Conservation (phyloP, 441 rosid species). For the Gossypium lobatum region DNA sequence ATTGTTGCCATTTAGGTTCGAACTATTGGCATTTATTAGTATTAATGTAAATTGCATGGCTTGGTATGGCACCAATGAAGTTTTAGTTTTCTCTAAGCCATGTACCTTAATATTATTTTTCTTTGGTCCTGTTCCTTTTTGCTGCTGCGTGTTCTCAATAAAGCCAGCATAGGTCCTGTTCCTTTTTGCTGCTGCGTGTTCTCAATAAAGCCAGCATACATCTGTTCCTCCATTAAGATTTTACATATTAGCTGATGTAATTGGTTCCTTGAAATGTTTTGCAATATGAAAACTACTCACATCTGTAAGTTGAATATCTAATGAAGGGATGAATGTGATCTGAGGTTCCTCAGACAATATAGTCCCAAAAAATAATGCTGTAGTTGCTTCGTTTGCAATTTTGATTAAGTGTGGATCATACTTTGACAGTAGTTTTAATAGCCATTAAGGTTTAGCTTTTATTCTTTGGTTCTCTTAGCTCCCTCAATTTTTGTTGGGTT, state of each 20-base stretch:
- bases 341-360: not conserved
- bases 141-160: no score
- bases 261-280: not conserved
- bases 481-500: not conserved
- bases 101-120: not conserved
- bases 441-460: not conserved
- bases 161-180: no score
- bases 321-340: not conserved
- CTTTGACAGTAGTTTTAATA: not conserved
- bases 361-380: not conserved
- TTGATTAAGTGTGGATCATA: not conserved
- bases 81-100: not conserved
- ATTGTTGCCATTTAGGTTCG: constrained; percentile 80
- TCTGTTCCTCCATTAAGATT: not conserved
- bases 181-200: not conserved
- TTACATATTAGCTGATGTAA: not conserved
- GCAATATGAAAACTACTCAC: not conserved
- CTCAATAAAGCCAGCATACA: not conserved
- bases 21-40: not conserved
- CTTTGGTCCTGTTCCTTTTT: no score
- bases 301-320: not conserved
- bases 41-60: not conserved
- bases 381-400: not conserved
- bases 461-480: not conserved
- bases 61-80: not conserved